Base-by-base conservation (phyloP, 306 rosid genomes). In the Oxytropis ochrocephala region DNA sequence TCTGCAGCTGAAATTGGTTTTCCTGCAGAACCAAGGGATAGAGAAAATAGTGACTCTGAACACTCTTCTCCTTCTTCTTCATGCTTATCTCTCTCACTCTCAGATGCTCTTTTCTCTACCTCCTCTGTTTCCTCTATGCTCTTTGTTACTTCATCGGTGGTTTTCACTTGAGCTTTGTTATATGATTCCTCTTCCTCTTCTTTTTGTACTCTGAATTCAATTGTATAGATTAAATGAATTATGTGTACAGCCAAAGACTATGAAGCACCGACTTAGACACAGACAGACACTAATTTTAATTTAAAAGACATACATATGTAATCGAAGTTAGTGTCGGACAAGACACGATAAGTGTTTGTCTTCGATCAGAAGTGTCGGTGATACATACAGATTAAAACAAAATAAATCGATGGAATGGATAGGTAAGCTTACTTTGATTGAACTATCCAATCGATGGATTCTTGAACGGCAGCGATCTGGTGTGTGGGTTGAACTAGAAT, bases 1-100 rank as follows among this genome's bases (percentile, higher is more conserved):
- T 32, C 16, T 19, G 47, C 57, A 7, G 24, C 32, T 36, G 78
- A 50, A 18, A 56, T 64, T 6, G 61, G 50, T 36, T 78, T 84
- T 67, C 62, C 33, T 24, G 2, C 29, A 21, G 79, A 78, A 43
- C 43, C 79, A 75, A 84, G 44, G 46, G 84, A 78, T 14, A 84
- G 68, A 51, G 88, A 84, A 57, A 84, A 81, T 16, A 83, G 49
- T 8, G 87, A 83, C 48, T 73, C 87, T 4, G 87, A 83, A 43
- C 71, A 72, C 21, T 24, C 49, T 7, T 55, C 30, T 39, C 32
- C 7, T 49, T 12, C 68, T 42, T 56, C 11, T 52, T 46, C 69
- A n/a, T 60, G 9, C 14, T 38, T 63, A 10, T 50, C 18, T 55
- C 36, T 52, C 43, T 52, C 29, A 24, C 29, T 66, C 16, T 62